phyloP scores from a whole-genome alignment of 805 yeast species.

The Saturnispora gosingensis region DNA sequence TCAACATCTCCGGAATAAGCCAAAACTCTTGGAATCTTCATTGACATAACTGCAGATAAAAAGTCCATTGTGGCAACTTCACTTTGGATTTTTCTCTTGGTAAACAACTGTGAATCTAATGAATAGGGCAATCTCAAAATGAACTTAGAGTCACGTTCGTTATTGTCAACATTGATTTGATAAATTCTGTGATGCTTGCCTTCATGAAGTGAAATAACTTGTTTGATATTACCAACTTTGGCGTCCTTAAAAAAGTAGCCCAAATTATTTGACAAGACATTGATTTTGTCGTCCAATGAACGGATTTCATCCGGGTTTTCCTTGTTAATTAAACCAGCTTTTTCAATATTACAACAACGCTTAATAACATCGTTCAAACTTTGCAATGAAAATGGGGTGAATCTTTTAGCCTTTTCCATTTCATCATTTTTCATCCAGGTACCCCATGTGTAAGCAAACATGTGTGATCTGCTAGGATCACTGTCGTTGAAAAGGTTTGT shows the following conservation, averaged over 20 bases:
- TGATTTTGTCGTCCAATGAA: conserved; percentile 19
- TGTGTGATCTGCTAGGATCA: conserved; percentile 14
- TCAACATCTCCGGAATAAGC: conserved; percentile 52
- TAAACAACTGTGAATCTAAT: conserved; percentile 55
- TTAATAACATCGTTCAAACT: conserved; percentile 44
- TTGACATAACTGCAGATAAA: conserved; percentile 49
- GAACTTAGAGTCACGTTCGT: conserved; percentile 36
- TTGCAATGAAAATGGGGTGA: conserved; percentile 71
- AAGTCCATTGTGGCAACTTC: conserved; percentile 95
- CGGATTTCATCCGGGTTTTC: conserved; percentile 34
- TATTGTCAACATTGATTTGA: conserved; percentile 38
- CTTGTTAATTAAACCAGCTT: neutral
- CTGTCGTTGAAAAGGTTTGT: conserved; percentile 11
- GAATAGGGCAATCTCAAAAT: conserved; percentile 82
- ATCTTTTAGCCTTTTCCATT: conserved; percentile 63
- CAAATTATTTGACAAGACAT: conserved; percentile 18
- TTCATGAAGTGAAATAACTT: conserved; percentile 80
- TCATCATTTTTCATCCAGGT: conserved; percentile 82
- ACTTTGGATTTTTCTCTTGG: conserved; percentile 61
- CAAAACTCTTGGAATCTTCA: conserved; percentile 65
- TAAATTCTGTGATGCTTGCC: conserved; percentile 91
- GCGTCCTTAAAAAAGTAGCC: conserved; percentile 12
- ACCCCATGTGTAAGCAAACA: conserved; percentile 92
- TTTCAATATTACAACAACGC: conserved; percentile 6
- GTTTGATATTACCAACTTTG: conserved; percentile 36